phyloP scores from a whole-genome alignment of 306 rosid species.

The Lotus japonicus region DNA sequence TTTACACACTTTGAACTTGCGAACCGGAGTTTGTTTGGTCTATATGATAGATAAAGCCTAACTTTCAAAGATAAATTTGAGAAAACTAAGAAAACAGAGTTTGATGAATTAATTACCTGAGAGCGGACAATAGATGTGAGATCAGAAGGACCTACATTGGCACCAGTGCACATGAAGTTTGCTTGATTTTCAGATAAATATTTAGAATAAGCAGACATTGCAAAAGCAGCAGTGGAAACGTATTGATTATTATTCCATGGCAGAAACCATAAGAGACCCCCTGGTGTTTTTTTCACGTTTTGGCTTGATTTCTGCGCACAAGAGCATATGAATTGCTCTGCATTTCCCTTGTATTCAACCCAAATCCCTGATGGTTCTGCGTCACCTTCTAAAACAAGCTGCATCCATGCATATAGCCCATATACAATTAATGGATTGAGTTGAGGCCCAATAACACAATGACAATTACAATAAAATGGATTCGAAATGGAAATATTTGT shows the following conservation, averaged over 20 bases:
- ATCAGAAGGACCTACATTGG: constrained; percentile 26
- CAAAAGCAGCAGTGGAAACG: constrained; percentile 42
- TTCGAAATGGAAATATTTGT: no score
- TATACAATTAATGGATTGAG: no score
- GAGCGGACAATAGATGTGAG: constrained; percentile 28
- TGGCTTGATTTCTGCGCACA: constrained; percentile 39
- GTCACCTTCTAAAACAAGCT: constrained; percentile 49
- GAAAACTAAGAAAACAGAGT: no score
- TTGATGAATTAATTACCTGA: no score
- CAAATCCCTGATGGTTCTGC: constrained; percentile 25
- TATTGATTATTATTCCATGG: constrained; percentile 51
- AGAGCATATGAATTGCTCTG: constrained; percentile 47
- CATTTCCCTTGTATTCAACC: constrained; percentile 37
- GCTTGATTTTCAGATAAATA: constrained; percentile 26
- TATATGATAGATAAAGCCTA: no score
- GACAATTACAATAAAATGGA: no score
- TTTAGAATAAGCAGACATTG: constrained; percentile 31
- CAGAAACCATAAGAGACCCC: constrained; percentile 46
- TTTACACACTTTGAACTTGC: no score
- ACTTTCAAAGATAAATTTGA: no score
- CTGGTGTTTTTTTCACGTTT: constrained; percentile 35
- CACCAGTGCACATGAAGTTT: constrained; percentile 22
- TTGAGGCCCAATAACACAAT: no score
- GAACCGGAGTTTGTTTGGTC: no score
- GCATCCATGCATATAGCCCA: not conserved